Conservation (phyloP, 164 flowering plant genomes). For the Magnolia kwangsiensis region DNA sequence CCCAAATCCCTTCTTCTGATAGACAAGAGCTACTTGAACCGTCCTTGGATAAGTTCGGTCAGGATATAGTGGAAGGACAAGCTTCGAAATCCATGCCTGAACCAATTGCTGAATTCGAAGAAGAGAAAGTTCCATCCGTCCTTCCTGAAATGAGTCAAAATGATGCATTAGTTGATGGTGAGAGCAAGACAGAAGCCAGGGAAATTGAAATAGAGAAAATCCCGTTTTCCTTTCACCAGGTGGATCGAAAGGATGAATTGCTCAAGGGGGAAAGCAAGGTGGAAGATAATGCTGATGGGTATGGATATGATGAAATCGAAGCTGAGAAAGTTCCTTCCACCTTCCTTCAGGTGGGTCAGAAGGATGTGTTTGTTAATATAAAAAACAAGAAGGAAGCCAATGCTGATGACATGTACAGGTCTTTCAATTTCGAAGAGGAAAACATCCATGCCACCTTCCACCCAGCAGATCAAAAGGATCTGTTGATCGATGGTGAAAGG, state of each 20-base stretch:
- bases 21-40: constrained; percentile 16
- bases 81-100: constrained; percentile 21
- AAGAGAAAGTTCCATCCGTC: background rate
- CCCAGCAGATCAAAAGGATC: constrained; percentile 34
- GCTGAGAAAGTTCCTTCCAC: background rate
- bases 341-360: background rate
- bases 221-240: constrained; percentile 20
- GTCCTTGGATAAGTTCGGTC: constrained; percentile 25
- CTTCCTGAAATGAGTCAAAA: background rate
- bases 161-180: background rate
- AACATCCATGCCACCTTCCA: constrained; percentile 18
- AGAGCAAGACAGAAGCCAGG: constrained; percentile 4
- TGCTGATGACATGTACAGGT: background rate
- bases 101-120: constrained; percentile 12
- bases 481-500: constrained; percentile 32
- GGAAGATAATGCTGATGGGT: constrained; percentile 33
- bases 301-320: constrained; percentile 41
- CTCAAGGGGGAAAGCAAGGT: constrained; percentile 31
- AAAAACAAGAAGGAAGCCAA: background rate
- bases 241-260: constrained; percentile 30
- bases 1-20: constrained; percentile 31
- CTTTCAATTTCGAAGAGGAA: constrained; percentile 7
- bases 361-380: background rate
- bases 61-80: constrained; percentile 14
- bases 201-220: constrained; percentile 11